Base-by-base conservation (phyloP, 208 protist species). In the Crithidia brevicula region DNA sequence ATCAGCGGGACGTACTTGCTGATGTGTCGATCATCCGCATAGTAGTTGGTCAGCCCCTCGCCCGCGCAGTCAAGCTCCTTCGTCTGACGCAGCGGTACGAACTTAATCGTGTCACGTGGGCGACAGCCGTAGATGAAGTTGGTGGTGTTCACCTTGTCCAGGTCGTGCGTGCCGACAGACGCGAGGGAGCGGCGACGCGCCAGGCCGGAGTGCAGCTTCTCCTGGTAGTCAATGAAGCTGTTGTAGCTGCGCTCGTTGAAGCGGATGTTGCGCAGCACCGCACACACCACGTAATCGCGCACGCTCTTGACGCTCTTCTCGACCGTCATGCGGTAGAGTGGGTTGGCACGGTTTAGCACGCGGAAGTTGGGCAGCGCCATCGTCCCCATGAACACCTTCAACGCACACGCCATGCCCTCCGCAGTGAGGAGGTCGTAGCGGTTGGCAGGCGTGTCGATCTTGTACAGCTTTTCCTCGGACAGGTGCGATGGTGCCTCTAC, bases 121-220 rank as follows among this genome's bases (percentile, higher is more conserved):
- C 72, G 74, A 38, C 79, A 45, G 1, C 70, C 71, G 38, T 98
- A 98, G 40, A 97, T 62, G 66, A 99, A 99, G 7, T 72, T 42
- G 36, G 33, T 68, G 68, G 84, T 23, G 31, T 81, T 52, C 40
- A 99, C 86, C 31, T 95, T 99, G 71, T 99, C 96, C 36, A 99
- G 80, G 85, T 99, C 99, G 79, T 99, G 99, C 15, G 99, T 99
- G 62, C 99, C 99, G 75, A 99, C 99, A 25, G 99, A 99, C 27
- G 99, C 99, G 1, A 99, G 81, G 5, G 90, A 97, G 64, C 99
- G 91, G 57, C 98, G 93, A 28, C 98, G 83, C 58, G 98, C 98
- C 51, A 99, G 93, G 45, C 99, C 99, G 33, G 94, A 86, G 85
- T 99, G 99, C 34, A 99, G 86, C 80, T 99, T 99, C 31, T 99